A percentile compares a stretch with the other conserved stretches of the same genome.
These are phyloP conservation scores for Populus pruinosa DNA, from an alignment of 345 rosid genomes.

Conservation along the genomic window DNA sequence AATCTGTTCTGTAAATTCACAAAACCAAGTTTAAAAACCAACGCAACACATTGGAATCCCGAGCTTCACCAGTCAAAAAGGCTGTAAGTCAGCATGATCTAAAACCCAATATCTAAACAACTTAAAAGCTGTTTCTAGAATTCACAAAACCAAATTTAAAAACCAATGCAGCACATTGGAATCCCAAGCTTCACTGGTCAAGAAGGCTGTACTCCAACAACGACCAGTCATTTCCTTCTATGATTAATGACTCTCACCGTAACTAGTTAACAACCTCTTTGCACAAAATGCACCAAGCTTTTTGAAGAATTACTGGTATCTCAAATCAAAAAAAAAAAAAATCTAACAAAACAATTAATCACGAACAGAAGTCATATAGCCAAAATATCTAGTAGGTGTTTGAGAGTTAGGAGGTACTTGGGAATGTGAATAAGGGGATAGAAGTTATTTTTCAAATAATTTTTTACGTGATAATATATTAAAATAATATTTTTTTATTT, in stretches of 20 bases:
- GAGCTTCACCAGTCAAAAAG: not conserved
- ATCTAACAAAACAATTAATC: not conserved
- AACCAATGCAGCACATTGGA: not conserved
- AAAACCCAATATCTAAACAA: not conserved
- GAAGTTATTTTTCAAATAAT: too few species aligned
- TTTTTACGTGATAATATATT: too few species aligned
- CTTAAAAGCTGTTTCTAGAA: not conserved
- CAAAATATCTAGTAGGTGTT: not conserved
- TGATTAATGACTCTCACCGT: not conserved
- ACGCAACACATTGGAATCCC: not conserved
- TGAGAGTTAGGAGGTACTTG: too few species aligned
- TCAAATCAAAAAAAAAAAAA: not conserved
- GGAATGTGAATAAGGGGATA: too few species aligned
- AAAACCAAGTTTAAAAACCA: too few species aligned
- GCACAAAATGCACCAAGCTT: not conserved
- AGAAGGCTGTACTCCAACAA: not conserved
- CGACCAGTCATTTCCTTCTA: not conserved
- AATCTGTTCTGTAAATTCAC: not conserved
- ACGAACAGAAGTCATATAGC: not conserved
- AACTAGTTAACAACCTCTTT: too few species aligned
- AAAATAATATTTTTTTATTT: too few species aligned
- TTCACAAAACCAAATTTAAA: not conserved
- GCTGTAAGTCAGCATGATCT: not conserved
- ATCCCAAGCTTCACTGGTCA: not conserved
- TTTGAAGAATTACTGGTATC: not conserved